A percentile compares a stretch with the other conserved stretches of the same genome.
These are phyloP conservation scores for Phyllachora maydis DNA, from an alignment of 2,329 filamentous ascomycete genomes.

Conservation along the genomic window DNA sequence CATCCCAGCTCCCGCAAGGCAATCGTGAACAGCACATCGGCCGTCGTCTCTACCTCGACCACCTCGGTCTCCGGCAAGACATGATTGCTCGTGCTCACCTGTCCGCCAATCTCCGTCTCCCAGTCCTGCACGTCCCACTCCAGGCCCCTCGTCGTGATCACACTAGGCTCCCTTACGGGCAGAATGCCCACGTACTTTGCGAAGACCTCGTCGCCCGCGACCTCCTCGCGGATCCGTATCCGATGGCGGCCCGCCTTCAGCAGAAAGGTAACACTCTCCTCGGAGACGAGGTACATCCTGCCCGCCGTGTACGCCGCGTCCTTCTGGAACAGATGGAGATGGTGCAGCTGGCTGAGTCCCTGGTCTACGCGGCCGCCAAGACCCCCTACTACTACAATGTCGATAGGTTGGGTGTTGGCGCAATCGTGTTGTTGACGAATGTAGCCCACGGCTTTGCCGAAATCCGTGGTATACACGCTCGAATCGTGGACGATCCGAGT, in stretches of 20 bases:
- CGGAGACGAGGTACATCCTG: constrained; percentile 59
- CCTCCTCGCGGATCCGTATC: constrained; percentile 43
- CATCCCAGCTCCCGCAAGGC: constrained; percentile 23
- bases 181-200: constrained; percentile 72
- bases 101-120: constrained; percentile 54
- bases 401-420: constrained; percentile 15
- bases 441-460: constrained; percentile 58
- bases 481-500: constrained; percentile 44
- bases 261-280: constrained; percentile 64
- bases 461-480: constrained; percentile 85
- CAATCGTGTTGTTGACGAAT: constrained; percentile 24
- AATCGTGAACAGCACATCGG: constrained; percentile 55
- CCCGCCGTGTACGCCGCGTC: constrained; percentile 27
- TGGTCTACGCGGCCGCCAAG: constrained; percentile 86
- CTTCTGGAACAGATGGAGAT: constrained; percentile 47
- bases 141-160: constrained; percentile 62
- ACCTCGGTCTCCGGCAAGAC: constrained; percentile 35
- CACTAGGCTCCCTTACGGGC: constrained; percentile 57
- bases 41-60: constrained; percentile 40
- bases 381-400: constrained; percentile 69
- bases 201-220: constrained; percentile 31
- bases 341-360: constrained; percentile 71
- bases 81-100: constrained; percentile 66
- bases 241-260: constrained; percentile 47
- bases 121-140: constrained; percentile 83